Conservation (phyloP, 352 stramenopile genomes). For the Globisporangium lucens region DNA sequence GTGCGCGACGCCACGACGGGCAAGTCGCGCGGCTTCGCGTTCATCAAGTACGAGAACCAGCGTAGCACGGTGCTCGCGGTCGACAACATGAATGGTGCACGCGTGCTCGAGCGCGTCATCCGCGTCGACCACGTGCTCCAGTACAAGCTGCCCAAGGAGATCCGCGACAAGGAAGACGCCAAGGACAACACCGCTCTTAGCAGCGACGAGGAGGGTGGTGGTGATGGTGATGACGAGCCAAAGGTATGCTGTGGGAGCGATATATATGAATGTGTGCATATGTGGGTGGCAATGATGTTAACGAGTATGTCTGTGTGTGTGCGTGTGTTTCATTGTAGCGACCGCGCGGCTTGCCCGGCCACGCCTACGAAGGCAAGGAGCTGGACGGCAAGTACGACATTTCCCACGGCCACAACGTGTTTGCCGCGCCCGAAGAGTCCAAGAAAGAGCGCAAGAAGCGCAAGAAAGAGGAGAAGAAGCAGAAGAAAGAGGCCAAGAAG, state of each 20-base stretch:
- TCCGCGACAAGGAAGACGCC: constrained; percentile 78
- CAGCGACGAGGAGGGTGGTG: constrained; percentile 16
- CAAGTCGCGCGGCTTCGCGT: constrained; percentile 95
- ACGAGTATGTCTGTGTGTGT: neutral
- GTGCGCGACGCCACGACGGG: constrained; percentile 95
- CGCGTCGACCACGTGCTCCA: constrained; percentile 97
- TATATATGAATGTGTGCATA: neutral
- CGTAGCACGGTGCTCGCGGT: constrained; percentile 95
- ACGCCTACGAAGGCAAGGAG: constrained; percentile 89
- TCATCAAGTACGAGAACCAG: constrained; percentile 97
- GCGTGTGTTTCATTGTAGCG: neutral
- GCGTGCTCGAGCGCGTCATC: constrained; percentile 90
- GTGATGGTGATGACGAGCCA: constrained; percentile 11
- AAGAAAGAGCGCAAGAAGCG: constrained; percentile 59
- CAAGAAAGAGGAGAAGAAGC: constrained; percentile 55
- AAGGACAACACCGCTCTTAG: constrained; percentile 28
- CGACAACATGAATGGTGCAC: constrained; percentile 95
- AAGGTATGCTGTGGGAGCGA: neutral
- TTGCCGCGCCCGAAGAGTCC: constrained; percentile 54
- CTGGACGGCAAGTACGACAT: constrained; percentile 70
- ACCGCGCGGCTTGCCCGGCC: constrained; percentile 57
- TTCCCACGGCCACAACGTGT: constrained; percentile 79
- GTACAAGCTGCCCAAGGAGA: constrained; percentile 94
- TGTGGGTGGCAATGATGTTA: neutral
- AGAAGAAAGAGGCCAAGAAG: constrained; percentile 48